phyloP scores from a whole-genome alignment of 805 yeast species.

The Torulaspora delbrueckii region DNA sequence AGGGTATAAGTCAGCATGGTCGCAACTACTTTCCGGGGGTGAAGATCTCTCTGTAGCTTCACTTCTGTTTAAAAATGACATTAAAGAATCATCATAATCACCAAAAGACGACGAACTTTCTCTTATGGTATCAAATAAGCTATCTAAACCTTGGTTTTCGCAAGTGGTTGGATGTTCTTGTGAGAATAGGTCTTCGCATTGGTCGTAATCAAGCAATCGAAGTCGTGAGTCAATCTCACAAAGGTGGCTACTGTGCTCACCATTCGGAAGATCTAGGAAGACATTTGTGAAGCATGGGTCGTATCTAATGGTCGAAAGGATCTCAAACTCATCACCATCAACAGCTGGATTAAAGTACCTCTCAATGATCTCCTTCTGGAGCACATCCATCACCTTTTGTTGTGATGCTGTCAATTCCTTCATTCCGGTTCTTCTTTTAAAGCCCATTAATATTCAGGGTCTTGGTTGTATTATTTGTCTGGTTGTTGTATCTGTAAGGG shows the following conservation, averaged over 20 bases:
- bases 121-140: slow-evolving; percentile 20
- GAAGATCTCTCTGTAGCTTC: slow-evolving; percentile 12
- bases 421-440: slow-evolving; percentile 8
- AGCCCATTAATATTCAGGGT: neutral
- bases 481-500: neutral
- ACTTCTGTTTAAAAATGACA: slow-evolving; percentile 8
- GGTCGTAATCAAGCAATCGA: slow-evolving; percentile 6
- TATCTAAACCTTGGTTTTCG: slow-evolving; percentile 18
- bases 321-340: slow-evolving; percentile 41
- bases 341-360: slow-evolving; percentile 15
- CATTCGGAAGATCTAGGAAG: slow-evolving; percentile 1
- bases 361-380: slow-evolving; percentile 18
- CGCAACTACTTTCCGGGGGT: slow-evolving; percentile 15
- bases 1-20: slow-evolving; percentile 11
- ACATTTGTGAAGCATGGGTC: slow-evolving; percentile 49
- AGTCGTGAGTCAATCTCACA: slow-evolving; percentile 21
- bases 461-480: neutral
- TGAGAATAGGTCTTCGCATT: slow-evolving; percentile 4
- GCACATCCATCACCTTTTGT: slow-evolving; percentile 15
- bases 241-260: neutral
- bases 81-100: slow-evolving; percentile 9
- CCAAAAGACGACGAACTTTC: slow-evolving; percentile 6
- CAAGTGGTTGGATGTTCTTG: slow-evolving; percentile 2
- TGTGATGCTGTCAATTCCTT: slow-evolving; percentile 15
- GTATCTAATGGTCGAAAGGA: slow-evolving; percentile 69